phyloP scores from a whole-genome alignment of 495 filamentous ascomycete genomes.

The Annulohypoxylon nitens region DNA sequence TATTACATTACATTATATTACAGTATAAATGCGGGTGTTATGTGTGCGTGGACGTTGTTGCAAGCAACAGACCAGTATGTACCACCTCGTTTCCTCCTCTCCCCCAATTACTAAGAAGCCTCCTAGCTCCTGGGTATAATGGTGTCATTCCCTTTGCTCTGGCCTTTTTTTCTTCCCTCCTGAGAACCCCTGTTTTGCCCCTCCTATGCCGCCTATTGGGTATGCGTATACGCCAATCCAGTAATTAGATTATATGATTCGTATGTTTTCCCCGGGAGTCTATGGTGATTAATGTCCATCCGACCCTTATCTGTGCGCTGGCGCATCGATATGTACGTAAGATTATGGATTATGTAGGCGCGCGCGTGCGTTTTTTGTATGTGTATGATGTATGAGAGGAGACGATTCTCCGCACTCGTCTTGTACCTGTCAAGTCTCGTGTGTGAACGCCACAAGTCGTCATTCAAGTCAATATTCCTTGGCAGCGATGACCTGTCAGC shows the following conservation, averaged over 20 bases:
- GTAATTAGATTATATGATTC: constrained; percentile 1
- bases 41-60: neutral
- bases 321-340: neutral
- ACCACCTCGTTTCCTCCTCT: neutral
- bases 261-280: neutral
- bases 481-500: neutral
- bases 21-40: neutral
- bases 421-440: constrained; percentile 4
- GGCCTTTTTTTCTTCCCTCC: neutral
- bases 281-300: neutral
- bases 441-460: neutral
- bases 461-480: neutral
- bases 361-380: constrained; percentile 1
- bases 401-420: neutral
- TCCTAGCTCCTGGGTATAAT: neutral
- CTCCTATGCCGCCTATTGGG: neutral
- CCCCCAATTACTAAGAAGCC: neutral
- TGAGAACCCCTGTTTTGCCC: neutral
- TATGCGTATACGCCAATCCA: neutral
- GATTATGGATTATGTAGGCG: neutral
- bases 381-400: constrained; percentile 4
- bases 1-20: constrained; percentile 26
- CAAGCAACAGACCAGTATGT: constrained; percentile 16
- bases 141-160: neutral
- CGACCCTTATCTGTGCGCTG: neutral